Conservation (phyloP, 2,329 filamentous ascomycete genomes). For the Nemania sp. region DNA sequence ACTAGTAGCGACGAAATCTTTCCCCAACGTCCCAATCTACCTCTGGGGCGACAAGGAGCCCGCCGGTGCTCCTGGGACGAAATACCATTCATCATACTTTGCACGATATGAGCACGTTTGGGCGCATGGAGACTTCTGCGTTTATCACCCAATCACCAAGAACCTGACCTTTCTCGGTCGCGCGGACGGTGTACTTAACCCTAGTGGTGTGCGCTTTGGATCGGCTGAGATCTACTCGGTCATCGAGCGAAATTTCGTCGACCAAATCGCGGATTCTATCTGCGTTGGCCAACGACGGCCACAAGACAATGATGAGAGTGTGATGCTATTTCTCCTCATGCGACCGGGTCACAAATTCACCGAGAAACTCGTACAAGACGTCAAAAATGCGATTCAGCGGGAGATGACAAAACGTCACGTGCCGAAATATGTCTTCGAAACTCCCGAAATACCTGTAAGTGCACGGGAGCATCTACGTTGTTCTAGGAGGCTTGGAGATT, state of each 20-base stretch:
- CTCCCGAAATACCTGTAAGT: constrained; percentile 81
- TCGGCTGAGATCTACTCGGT: constrained; percentile 84
- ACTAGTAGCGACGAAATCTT: constrained; percentile 75
- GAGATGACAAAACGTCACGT: constrained; percentile 80
- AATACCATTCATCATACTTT: constrained; percentile 72
- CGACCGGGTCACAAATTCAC: constrained; percentile 68
- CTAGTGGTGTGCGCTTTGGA: constrained; percentile 81
- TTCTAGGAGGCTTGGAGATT: background rate
- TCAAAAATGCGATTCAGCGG: constrained; percentile 74
- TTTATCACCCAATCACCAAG: constrained; percentile 74
- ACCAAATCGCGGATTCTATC: constrained; percentile 75
- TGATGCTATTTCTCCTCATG: constrained; percentile 69
- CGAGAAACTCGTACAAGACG: constrained; percentile 63
- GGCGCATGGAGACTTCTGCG: constrained; percentile 86
- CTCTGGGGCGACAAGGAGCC: constrained; percentile 68
- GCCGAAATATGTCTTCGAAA: constrained; percentile 82
- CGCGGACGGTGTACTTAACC: constrained; percentile 84
- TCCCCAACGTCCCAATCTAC: constrained; percentile 79
- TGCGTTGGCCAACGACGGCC: constrained; percentile 82
- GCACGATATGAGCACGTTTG: constrained; percentile 75
- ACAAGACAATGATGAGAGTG: constrained; percentile 64
- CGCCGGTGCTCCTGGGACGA: constrained; percentile 61
- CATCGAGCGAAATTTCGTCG: constrained; percentile 74
- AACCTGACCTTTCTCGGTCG: constrained; percentile 75
- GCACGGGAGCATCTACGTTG: background rate